Evolutionary conservation across 1,284 basidiomycete species (phyloP), one percentile per base, ranked within the genome.

Genomic region (Tylopilus sp.): DNA sequence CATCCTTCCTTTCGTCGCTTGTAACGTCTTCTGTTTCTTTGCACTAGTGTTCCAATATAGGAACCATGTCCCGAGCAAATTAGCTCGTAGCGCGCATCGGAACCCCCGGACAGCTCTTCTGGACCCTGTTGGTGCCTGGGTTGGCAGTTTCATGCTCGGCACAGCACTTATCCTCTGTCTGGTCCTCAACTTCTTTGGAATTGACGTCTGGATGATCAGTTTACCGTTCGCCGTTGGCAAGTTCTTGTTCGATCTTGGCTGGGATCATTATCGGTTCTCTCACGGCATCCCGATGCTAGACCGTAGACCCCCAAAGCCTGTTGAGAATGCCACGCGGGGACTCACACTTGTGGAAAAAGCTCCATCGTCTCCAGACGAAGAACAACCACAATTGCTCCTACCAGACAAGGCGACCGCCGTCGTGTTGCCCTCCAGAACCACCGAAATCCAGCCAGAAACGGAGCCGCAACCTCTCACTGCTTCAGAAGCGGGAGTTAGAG

Each of bases 221-320:
- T 78, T 93, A n/a, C 94, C 96, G 0, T 94, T 94, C 31, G 94
- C 94, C 0, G 68, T 81, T 2, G 68, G 83, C 48, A 91, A 92
- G 66, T 77, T 92, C 40, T 46, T 82, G 3, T 82, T 87, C 44
- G 91, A 94, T 64, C 61, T 87, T 11, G 61, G 56, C 3, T 81
- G 81, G 77, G 82, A 86, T 63, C 79, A 85, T 60, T 79, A 77
- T 58, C 74, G 76, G 17, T 75, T 65, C 52, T 57, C 59, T 5
- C 73, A 61, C 6, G 62, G 60, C 11, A 66, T 68, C 7, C 50
- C 57, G 8, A 62, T 60, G 52, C 39, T 61, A 19, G 57, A 54
- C 5, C 54, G 42, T 37, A 61, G 47, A 20, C 26, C 19, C 3
- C 40, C 43, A 35, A 49, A 54, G 26, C 43, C 52, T 24, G 48